phyloP scores from a whole-genome alignment of 164 flowering plant species.

The Nymphaea thermarum region DNA sequence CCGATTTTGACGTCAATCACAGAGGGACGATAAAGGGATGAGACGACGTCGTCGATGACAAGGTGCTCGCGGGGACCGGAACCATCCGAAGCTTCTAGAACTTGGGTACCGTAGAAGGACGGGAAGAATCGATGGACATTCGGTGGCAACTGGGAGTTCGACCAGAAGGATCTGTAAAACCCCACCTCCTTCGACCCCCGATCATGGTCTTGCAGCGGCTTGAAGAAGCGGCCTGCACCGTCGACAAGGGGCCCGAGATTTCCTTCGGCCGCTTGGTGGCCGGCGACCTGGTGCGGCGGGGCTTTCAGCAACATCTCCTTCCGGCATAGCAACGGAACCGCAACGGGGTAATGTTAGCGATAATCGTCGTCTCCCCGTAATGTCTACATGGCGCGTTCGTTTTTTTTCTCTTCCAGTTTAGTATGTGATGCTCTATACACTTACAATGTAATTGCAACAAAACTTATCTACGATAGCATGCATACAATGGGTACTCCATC shows the following conservation, averaged over 20 bases:
- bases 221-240: slow-evolving; percentile 76
- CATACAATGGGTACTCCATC: too few relatives aligned
- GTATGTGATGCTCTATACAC: too few relatives aligned
- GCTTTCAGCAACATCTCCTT: slow-evolving; percentile 31
- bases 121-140: slow-evolving; percentile 61
- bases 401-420: too few relatives aligned
- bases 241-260: slow-evolving; percentile 74
- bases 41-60: slow-evolving; percentile 51
- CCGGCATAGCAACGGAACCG: too few relatives aligned
- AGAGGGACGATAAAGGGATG: slow-evolving; percentile 30
- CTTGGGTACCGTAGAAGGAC: slow-evolving; percentile 51
- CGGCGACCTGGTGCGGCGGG: slow-evolving; percentile 89
- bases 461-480: too few relatives aligned
- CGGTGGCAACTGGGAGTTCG: slow-evolving; percentile 39
- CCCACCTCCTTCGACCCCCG: slow-evolving; percentile 65
- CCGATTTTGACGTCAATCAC: slow-evolving; percentile 80
- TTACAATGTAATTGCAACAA: too few relatives aligned
- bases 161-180: slow-evolving; percentile 54
- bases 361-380: too few relatives aligned
- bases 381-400: too few relatives aligned
- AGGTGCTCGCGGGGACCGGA: slow-evolving; percentile 59
- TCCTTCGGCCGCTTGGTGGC: slow-evolving; percentile 59
- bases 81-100: slow-evolving; percentile 72
- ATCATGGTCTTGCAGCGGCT: slow-evolving; percentile 66
- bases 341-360: too few relatives aligned